A percentile compares a stretch with the other conserved stretches of the same genome.
Conservation (phyloP, 345 rosid species). For the Salix brachista region DNA sequence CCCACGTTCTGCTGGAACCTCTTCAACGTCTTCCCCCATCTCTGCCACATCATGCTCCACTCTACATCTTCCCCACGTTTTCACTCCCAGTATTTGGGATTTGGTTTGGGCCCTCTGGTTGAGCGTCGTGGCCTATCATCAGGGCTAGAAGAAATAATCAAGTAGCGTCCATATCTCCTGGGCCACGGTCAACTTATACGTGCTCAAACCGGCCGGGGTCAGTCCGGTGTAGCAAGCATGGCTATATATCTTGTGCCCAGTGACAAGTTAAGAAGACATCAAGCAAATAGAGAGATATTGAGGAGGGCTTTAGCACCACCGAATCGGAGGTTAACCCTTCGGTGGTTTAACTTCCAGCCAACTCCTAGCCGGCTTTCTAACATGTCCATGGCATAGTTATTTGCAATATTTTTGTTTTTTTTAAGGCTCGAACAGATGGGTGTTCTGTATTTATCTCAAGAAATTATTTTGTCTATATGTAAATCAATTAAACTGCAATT, state of each 20-base stretch:
- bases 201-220: conserved; percentile 31
- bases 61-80: no score
- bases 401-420: not conserved
- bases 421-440: not conserved
- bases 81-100: no score
- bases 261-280: conserved; percentile 15
- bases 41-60: no score
- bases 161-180: not conserved
- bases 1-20: no score
- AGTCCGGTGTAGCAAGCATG: conserved; percentile 31
- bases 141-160: conserved; percentile 1
- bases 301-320: conserved; percentile 38
- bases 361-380: conserved; percentile 40
- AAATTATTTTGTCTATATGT: not conserved
- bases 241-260: conserved; percentile 29
- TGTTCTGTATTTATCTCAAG: not conserved
- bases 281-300: conserved; percentile 29
- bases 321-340: conserved; percentile 18
- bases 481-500: not conserved
- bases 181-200: conserved; percentile 11
- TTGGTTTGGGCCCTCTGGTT: no score
- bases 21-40: no score
- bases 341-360: conserved; percentile 44
- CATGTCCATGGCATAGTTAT: conserved; percentile 35
- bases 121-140: no score